Conservation (phyloP, 306 rosid genomes). For the Fragaria vesca region DNA sequence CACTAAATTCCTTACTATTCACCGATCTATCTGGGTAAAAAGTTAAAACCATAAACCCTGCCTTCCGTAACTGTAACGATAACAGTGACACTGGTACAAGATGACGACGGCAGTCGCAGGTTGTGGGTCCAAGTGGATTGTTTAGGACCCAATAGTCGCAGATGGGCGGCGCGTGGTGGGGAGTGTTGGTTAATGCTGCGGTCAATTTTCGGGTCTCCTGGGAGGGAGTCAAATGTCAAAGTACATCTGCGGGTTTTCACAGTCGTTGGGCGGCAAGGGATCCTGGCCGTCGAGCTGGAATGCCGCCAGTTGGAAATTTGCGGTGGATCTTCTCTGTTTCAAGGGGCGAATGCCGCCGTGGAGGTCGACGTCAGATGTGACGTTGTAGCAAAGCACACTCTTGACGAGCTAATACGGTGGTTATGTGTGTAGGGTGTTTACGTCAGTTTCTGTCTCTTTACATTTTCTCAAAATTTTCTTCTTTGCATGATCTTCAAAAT, state of each 20-base stretch:
- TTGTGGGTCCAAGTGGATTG: not conserved
- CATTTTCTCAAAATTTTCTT: too few relatives aligned
- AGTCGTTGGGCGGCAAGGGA: conserved; percentile 1
- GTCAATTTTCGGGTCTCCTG: not conserved
- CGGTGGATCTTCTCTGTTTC: not conserved
- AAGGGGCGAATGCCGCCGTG: not conserved
- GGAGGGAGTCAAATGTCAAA: conserved; percentile 13
- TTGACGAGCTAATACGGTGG: not conserved
- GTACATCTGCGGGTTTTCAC: conserved; percentile 31
- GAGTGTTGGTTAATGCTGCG: not conserved
- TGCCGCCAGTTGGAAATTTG: conserved; percentile 9
- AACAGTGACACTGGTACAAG: not conserved
- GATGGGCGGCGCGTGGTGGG: conserved; percentile 16
- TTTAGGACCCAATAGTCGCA: not conserved
- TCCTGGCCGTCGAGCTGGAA: conserved; percentile 6
- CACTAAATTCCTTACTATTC: not conserved
- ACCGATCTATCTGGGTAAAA: not conserved
- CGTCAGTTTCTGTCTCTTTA: not conserved
- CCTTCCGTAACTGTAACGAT: not conserved
- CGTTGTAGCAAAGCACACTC: not conserved
- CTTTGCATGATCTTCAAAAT: too few relatives aligned
- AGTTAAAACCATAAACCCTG: not conserved
- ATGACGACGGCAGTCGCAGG: not conserved
- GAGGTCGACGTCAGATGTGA: not conserved
- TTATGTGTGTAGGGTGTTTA: not conserved